These are phyloP conservation scores for Fomitopsis schrenkii DNA, from an alignment of 1,284 basidiomycete genomes.

Conservation along the genomic window DNA sequence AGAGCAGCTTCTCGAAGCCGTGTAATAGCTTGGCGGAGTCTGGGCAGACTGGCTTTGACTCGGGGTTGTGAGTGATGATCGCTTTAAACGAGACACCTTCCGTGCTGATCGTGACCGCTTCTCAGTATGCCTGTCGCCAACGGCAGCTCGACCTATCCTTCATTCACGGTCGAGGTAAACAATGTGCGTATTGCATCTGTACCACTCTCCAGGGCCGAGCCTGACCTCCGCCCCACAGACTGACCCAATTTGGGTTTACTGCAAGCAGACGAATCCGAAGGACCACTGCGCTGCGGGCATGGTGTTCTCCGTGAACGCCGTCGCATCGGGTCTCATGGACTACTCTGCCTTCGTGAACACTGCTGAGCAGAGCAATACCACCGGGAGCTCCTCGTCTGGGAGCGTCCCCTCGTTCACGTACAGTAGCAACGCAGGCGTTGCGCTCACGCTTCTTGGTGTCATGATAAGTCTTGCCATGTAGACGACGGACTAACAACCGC, in stretches of 20 bases:
- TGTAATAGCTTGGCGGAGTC: conserved; percentile 44
- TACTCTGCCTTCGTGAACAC: conserved; percentile 52
- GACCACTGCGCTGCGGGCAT: conserved; percentile 57
- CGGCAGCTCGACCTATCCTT: conserved; percentile 44
- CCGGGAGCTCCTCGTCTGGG: background rate
- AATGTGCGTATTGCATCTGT: conserved; percentile 34
- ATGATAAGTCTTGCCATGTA: background rate
- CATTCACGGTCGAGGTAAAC: conserved; percentile 52
- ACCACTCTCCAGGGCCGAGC: background rate
- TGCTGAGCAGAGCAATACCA: conserved; percentile 19
- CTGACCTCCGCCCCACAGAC: conserved; percentile 24
- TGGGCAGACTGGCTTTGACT: conserved; percentile 54
- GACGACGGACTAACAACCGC: background rate
- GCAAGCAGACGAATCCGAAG: conserved; percentile 44
- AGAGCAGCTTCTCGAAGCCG: conserved; percentile 53
- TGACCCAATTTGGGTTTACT: conserved; percentile 59
- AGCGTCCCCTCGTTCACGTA: background rate
- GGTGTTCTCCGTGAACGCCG: conserved; percentile 63
- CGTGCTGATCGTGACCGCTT: conserved; percentile 3
- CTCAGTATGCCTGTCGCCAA: conserved; percentile 46
- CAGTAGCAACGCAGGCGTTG: background rate
- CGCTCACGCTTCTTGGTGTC: background rate
- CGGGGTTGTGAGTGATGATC: conserved; percentile 45
- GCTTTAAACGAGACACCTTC: background rate
- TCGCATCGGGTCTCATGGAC: conserved; percentile 47